Percentiles rank a stretch among this genome's conserved stretches.
These are phyloP conservation scores for Solanum hybrid DNA, from an alignment of 305 asterid species.

Conservation along the genomic window DNA sequence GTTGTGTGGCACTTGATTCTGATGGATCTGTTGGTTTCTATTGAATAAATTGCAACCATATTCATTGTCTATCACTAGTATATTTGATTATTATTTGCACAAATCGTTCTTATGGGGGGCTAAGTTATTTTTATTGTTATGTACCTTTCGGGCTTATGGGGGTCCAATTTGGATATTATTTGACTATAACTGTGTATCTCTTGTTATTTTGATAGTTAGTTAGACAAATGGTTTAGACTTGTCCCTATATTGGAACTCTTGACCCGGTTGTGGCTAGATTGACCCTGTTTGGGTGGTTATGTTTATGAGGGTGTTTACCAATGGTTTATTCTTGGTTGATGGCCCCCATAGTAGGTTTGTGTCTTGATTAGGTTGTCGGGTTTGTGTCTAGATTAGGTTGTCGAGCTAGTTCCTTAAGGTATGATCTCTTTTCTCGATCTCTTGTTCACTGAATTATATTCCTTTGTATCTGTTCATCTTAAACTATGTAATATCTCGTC, in stretches of 20 bases:
- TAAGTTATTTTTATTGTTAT: too few relatives aligned
- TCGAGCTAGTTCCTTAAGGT: not conserved
- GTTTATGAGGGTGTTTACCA: not conserved
- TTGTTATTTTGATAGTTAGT: not conserved
- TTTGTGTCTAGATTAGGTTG: too few relatives aligned
- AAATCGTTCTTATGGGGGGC: not conserved
- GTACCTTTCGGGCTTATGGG: not conserved
- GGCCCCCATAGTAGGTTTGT: not conserved
- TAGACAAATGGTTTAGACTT: not conserved
- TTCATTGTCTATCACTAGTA: not conserved
- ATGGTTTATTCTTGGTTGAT: not conserved
- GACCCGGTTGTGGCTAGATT: not conserved
- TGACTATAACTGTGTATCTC: not conserved
- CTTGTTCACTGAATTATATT: not conserved
- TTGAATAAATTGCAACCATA: too few relatives aligned
- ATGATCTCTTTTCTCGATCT: not conserved
- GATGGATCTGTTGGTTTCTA: not conserved
- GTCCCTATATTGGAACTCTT: not conserved
- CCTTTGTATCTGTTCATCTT: not conserved
- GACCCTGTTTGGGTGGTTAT: not conserved
- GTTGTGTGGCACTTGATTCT: not conserved
- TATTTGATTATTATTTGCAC: not conserved
- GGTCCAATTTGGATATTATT: not conserved
- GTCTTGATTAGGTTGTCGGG: not conserved
- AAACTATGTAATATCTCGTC: not conserved